Evolutionary conservation across 495 filamentous ascomycete genomes (phyloP).

Genomic region (Aspergillus leporis): DNA sequence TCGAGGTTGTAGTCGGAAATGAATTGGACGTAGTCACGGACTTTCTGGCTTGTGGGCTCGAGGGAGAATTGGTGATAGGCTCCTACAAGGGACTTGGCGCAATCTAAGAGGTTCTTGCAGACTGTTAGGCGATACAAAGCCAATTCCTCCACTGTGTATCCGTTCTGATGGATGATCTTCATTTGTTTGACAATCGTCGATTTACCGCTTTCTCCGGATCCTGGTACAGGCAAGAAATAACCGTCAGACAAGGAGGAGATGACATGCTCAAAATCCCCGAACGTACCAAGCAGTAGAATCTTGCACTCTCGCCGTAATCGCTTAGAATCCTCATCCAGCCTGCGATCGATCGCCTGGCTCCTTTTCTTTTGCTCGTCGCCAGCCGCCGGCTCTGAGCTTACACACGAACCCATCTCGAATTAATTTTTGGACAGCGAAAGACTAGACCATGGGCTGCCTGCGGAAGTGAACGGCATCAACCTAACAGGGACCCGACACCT

Average conservation of each 20-base stretch:
- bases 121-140: conserved; percentile 91
- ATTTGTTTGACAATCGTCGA: conserved; percentile 99
- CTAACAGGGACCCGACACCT: conserved; percentile 11
- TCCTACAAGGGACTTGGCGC: conserved; percentile 85
- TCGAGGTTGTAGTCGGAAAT: conserved; percentile 86
- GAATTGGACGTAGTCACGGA: conserved; percentile 73
- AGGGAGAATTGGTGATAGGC: conserved; percentile 89
- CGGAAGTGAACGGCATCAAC: conserved; percentile 30
- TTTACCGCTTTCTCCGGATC: conserved; percentile 97
- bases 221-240: conserved; percentile 42
- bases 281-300: conserved; percentile 87
- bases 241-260: conserved; percentile 5
- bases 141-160: conserved; percentile 89
- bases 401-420: conserved; percentile 79
- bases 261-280: not conserved
- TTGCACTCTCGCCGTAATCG: conserved; percentile 96
- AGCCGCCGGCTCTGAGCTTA: conserved; percentile 75
- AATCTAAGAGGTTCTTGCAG: conserved; percentile 97
- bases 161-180: conserved; percentile 99
- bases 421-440: conserved; percentile 28
- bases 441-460: conserved; percentile 28
- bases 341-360: conserved; percentile 90
- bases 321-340: conserved; percentile 88
- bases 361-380: conserved; percentile 89
- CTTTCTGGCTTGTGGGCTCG: conserved; percentile 67